A percentile compares a stretch with the other conserved stretches of the same genome.
Conservation (phyloP, 495 filamentous ascomycete species). For the Hypoxylon perforatum region DNA sequence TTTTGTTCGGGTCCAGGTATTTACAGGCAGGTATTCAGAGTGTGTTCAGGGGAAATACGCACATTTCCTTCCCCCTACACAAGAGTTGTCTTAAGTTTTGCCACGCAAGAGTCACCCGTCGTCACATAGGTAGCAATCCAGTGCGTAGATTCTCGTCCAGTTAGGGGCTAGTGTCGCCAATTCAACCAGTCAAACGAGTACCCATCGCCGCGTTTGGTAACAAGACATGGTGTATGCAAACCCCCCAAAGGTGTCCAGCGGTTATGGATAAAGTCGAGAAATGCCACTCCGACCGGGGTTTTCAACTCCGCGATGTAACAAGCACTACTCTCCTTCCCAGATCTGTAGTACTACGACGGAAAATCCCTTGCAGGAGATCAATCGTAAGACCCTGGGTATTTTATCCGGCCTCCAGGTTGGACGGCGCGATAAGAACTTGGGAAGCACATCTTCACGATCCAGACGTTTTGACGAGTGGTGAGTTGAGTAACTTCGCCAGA, state of each 20-base stretch:
- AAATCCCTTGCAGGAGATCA: slow-evolving; percentile 1
- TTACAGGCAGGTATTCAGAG: no score
- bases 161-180: background rate
- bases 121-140: no score
- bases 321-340: background rate
- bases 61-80: background rate
- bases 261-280: slow-evolving; percentile 31
- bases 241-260: slow-evolving; percentile 2
- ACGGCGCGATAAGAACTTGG: slow-evolving; percentile 8
- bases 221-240: slow-evolving; percentile 1
- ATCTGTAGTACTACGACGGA: slow-evolving; percentile 12
- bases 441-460: background rate
- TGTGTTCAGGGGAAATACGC: no score
- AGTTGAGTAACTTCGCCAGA: background rate
- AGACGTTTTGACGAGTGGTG: background rate
- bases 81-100: no score
- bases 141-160: no score
- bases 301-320: slow-evolving; percentile 10
- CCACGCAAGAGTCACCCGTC: no score
- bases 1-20: no score
- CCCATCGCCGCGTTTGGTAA: slow-evolving; percentile 6
- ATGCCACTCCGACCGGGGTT: slow-evolving; percentile 24
- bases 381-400: slow-evolving; percentile 11
- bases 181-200: slow-evolving; percentile 16
- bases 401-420: slow-evolving; percentile 7